Base-by-base conservation (phyloP, 2,329 filamentous ascomycete genomes). In the Exophiala aquamarina region DNA sequence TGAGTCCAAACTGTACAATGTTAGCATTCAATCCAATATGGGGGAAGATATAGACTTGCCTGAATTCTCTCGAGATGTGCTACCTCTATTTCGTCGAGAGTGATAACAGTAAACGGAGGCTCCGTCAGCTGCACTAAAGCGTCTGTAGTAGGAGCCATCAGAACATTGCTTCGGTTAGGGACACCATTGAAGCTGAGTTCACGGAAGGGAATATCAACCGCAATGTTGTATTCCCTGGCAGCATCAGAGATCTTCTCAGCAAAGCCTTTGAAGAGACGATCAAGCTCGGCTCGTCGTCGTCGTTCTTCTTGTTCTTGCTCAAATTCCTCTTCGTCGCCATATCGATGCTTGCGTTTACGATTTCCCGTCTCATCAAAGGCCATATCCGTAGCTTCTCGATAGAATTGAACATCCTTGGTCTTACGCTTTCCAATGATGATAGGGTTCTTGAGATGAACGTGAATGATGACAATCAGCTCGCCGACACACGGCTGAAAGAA, bases 401-500 rank as follows among this genome's bases (percentile, higher is more conserved):
- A 96, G 71, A 98, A 98, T 61, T 98, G 94, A 1, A 98, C 87
- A 66, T 98, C 94, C 73, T 93, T 96, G 9, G 93, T 95, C 81
- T 98, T 98, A 74, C 95, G 94, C 78, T 95, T 97, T 52, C 93
- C 93, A 54, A 98, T 87, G 68, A 98, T 90, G 66, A 98, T 97
- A 2, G 93, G 93, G 53, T 96, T 95, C 72, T 95, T 96, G 40
- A 98, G 81, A 67, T 98, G 93, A 47, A 98, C 87, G 67, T 98
- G 93, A 59, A 98, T 96, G 61, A 98, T 89, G 57, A 98, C 94
- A 58, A 98, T 95, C 62, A 98, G 74, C 68, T 98, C 93, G 63
- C 95, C 89, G 60, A 90, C 87, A 62, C 90, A 97, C 20, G 94
- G 93, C 68, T 98, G 93, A 77, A 98, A 98, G 77, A 98, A 98